A percentile compares a stretch with the other conserved stretches of the same genome.
Evolutionary conservation across 495 filamentous ascomycete species (phyloP).

Genomic region (Neurospora sp.): DNA sequence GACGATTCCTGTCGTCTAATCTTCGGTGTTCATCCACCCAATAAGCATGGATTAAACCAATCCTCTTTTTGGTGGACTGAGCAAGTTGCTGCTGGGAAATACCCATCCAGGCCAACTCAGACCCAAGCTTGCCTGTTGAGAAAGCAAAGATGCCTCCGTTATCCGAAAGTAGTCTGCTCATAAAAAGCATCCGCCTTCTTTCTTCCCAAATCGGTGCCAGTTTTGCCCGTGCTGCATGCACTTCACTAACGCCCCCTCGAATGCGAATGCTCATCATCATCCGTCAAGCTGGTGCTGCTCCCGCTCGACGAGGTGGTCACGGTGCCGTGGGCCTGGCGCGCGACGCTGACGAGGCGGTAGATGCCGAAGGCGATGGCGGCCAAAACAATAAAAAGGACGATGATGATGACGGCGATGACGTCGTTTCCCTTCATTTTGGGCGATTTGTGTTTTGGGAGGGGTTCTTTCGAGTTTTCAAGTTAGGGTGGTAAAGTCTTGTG

Average conservation of each 20-base stretch:
- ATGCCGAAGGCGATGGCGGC: conserved; percentile 60
- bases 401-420: conserved; percentile 74
- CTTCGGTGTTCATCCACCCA: background rate
- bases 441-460: conserved; percentile 1
- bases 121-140: background rate
- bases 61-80: too few relatives aligned
- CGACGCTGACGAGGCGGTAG: conserved; percentile 46
- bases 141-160: background rate
- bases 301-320: conserved; percentile 18
- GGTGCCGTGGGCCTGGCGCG: conserved; percentile 28
- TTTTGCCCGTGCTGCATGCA: background rate
- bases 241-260: background rate
- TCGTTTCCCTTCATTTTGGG: conserved; percentile 59
- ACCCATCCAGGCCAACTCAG: too few relatives aligned
- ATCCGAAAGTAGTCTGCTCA: too few relatives aligned
- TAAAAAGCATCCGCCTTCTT: background rate
- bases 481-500: too few relatives aligned
- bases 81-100: too few relatives aligned
- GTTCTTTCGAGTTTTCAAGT: background rate
- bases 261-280: background rate
- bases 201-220: background rate
- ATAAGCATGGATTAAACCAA: too few relatives aligned
- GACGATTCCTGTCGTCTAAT: background rate
- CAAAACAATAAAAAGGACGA: conserved; percentile 65
- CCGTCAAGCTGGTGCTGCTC: conserved; percentile 16